These are phyloP conservation scores for Drosera capensis DNA, from an alignment of 148 eudicot genomes.

Conservation along the genomic window DNA sequence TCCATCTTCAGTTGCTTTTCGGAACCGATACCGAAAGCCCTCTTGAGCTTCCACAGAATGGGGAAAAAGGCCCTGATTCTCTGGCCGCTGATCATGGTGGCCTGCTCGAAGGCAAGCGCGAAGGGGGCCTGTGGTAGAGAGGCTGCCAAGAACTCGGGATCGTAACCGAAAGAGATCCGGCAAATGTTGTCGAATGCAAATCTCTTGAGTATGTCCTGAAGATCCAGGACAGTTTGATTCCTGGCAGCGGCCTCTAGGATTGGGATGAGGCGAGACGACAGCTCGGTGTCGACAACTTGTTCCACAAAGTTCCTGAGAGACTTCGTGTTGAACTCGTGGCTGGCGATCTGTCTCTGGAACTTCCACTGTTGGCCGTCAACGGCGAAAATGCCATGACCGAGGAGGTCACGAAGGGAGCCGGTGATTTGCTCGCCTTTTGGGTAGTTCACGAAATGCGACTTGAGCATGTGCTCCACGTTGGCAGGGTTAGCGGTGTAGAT, in stretches of 20 bases:
- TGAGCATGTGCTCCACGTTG: slow-evolving; percentile 17
- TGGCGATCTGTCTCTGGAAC: slow-evolving; percentile 29
- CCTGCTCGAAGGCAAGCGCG: slow-evolving; percentile 28
- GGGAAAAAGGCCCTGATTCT: slow-evolving; percentile 16
- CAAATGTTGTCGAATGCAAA: slow-evolving; percentile 21
- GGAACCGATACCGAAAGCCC: slow-evolving; percentile 23
- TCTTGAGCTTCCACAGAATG: slow-evolving; percentile 17
- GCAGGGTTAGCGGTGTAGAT: slow-evolving; percentile 16
- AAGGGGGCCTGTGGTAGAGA: slow-evolving; percentile 15
- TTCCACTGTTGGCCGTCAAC: slow-evolving; percentile 34
- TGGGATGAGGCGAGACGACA: slow-evolving; percentile 26
- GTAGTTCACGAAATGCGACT: slow-evolving; percentile 16
- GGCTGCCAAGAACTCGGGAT: slow-evolving; percentile 20
- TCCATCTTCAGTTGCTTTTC: slow-evolving; percentile 23
- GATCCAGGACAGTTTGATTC: slow-evolving; percentile 8
- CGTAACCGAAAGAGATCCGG: slow-evolving; percentile 29
- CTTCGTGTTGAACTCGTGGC: slow-evolving; percentile 33
- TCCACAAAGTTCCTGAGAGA: slow-evolving; percentile 29
- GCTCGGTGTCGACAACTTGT: slow-evolving; percentile 28
- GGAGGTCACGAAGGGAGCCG: slow-evolving; percentile 11
- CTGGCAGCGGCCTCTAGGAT: slow-evolving; percentile 6
- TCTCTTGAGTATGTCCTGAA: slow-evolving; percentile 20
- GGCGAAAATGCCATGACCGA: slow-evolving; percentile 36
- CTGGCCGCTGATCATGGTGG: slow-evolving; percentile 10
- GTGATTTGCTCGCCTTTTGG: slow-evolving; percentile 12